A percentile compares a stretch with the other conserved stretches of the same genome.
Conservation (phyloP, 495 filamentous ascomycete genomes). For the Rhypophila decipiens region DNA sequence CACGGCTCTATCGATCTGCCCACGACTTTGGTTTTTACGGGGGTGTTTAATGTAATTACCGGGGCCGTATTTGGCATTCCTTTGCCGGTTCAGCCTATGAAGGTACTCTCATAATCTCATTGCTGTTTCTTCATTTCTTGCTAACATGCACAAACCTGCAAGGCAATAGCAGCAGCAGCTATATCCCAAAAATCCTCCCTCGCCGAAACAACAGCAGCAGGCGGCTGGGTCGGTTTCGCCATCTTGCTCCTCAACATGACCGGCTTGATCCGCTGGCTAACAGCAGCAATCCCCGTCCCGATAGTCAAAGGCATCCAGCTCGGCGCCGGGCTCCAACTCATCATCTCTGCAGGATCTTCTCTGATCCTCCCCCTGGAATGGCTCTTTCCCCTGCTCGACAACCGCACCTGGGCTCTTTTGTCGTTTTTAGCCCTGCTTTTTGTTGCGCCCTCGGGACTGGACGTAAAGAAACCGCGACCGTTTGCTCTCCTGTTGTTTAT, state of each 20-base stretch:
- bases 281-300: constrained; percentile 67
- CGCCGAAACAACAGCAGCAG: constrained; percentile 68
- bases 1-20: constrained; percentile 71
- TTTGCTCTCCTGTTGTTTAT: constrained; percentile 69
- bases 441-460: constrained; percentile 45
- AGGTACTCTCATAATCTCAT: too few species aligned
- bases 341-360: constrained; percentile 63
- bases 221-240: constrained; percentile 63
- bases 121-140: too few species aligned
- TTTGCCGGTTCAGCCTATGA: constrained; percentile 82
- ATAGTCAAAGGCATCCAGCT: constrained; percentile 93
- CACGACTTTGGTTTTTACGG: constrained; percentile 80
- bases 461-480: constrained; percentile 29
- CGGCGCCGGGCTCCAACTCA: constrained; percentile 75
- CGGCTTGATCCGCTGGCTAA: constrained; percentile 63
- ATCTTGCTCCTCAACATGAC: constrained; percentile 73
- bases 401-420: constrained; percentile 61
- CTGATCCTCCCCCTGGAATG: constrained; percentile 55
- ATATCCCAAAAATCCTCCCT: constrained; percentile 58
- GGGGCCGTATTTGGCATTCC: constrained; percentile 80
- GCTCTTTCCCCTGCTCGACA: constrained; percentile 59
- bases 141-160: too few species aligned
- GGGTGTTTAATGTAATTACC: constrained; percentile 76
- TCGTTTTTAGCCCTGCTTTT: constrained; percentile 64
- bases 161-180: constrained; percentile 84